Evolutionary conservation across 106 monocot species (phyloP).

Genomic region (Acanthochlamys bracteata): DNA sequence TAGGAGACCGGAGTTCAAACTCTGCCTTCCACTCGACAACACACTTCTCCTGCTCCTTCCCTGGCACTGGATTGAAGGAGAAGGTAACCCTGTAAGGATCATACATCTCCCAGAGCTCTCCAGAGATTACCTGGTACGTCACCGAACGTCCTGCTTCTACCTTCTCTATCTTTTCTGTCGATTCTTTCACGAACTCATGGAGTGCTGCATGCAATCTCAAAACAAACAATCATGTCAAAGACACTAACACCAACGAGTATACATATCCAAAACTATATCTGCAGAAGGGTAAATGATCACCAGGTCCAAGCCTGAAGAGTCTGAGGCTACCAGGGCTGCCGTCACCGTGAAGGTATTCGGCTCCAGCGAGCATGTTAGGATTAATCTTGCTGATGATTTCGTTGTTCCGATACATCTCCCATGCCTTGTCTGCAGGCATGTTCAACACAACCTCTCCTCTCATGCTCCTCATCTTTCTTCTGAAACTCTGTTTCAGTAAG

Average conservation of each 20-base stretch:
- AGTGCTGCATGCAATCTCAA: conserved; percentile 30
- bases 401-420: conserved; percentile 48
- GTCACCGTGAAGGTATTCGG: conserved; percentile 41
- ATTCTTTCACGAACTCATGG: conserved; percentile 40
- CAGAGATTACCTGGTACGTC: conserved; percentile 30
- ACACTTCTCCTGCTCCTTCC: conserved; percentile 29
- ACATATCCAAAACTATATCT: too few species aligned
- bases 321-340: conserved; percentile 50
- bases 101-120: conserved; percentile 34
- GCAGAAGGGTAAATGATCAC: conserved; percentile 2
- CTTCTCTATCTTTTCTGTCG: conserved; percentile 44
- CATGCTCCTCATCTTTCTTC: conserved; percentile 29
- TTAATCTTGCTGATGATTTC: conserved; percentile 36
- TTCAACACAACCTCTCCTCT: conserved; percentile 37
- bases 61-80: conserved; percentile 22
- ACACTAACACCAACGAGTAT: too few species aligned
- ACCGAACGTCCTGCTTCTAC: conserved; percentile 24
- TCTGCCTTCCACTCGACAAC: conserved; percentile 40
- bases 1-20: conserved; percentile 26
- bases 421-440: conserved; percentile 41
- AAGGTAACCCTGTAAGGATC: conserved; percentile 54
- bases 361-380: conserved; percentile 40
- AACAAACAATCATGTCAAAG: too few species aligned
- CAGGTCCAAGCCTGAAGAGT: conserved; percentile 46
- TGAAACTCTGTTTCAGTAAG: too few species aligned